phyloP scores from a whole-genome alignment of 2,329 filamentous ascomycete species.

The Orbilia oligospora region DNA sequence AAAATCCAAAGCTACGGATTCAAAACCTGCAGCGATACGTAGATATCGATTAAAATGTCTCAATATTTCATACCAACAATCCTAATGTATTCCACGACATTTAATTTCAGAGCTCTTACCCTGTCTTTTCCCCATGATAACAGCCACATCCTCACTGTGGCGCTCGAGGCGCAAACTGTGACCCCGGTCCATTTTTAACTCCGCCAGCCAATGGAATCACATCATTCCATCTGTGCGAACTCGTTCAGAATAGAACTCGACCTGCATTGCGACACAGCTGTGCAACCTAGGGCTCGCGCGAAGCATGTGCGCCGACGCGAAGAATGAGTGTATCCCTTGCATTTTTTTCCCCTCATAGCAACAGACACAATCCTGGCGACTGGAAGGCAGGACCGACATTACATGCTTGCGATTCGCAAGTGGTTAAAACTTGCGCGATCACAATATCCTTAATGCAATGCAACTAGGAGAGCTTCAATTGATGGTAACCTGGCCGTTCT shows the following conservation, averaged over 20 bases:
- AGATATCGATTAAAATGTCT: neutral
- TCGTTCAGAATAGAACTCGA: neutral
- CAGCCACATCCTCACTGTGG: constrained; percentile 15
- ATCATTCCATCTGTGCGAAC: constrained; percentile 6
- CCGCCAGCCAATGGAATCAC: constrained; percentile 36
- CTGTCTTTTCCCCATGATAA: too few species aligned
- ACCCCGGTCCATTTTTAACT: constrained; percentile 16
- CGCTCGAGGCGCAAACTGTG: constrained; percentile 7
- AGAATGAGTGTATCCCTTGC: constrained; percentile 29
- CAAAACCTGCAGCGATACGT: neutral
- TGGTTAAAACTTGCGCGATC: neutral
- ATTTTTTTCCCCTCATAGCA: constrained; percentile 7
- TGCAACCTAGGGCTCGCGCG: constrained; percentile 10
- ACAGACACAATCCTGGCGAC: constrained; percentile 11
- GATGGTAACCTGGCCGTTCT: neutral
- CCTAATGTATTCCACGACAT: neutral
- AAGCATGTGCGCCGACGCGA: constrained; percentile 17
- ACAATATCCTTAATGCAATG: neutral
- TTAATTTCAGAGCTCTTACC: too few species aligned
- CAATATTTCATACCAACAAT: neutral
- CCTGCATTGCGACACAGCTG: constrained; percentile 10
- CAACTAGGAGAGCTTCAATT: constrained; percentile 8
- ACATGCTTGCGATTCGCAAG: constrained; percentile 13
- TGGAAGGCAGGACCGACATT: constrained; percentile 19
- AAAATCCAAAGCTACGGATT: too few species aligned